phyloP scores from a whole-genome alignment of 306 rosid species.

The Trichosanthes truncata region DNA sequence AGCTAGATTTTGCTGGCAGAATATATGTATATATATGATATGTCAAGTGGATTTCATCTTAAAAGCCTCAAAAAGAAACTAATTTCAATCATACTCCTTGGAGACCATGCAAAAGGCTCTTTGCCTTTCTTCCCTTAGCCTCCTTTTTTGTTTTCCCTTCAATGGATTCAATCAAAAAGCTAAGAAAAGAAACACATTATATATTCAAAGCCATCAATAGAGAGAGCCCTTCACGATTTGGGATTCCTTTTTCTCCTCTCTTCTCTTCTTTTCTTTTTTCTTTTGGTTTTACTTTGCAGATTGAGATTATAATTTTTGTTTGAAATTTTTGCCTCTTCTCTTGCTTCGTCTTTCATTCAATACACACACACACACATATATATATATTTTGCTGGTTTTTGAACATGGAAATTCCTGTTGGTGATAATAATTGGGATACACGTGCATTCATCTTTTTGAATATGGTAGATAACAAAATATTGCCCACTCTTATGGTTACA shows the following conservation, averaged over 20 bases:
- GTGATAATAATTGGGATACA: slow-evolving; percentile 30
- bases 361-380: no score
- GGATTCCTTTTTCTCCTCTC: background rate
- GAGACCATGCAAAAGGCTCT: slow-evolving; percentile 94
- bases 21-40: slow-evolving; percentile 17
- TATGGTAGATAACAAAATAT: background rate
- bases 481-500: background rate
- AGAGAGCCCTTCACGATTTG: slow-evolving; percentile 12
- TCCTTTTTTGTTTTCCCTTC: background rate
- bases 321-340: slow-evolving; percentile 10
- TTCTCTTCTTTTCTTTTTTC: slow-evolving; percentile 9
- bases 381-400: no score
- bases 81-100: slow-evolving; percentile 59
- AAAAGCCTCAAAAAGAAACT: slow-evolving; percentile 44
- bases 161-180: background rate
- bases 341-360: slow-evolving; percentile 21
- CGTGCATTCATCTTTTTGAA: slow-evolving; percentile 35
- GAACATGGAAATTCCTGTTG: slow-evolving; percentile 13
- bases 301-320: background rate
- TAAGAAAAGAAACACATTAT: background rate
- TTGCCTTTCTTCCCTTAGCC: slow-evolving; percentile 35
- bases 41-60: slow-evolving; percentile 34
- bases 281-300: slow-evolving; percentile 21
- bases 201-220: background rate
- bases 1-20: slow-evolving; percentile 61